Base-by-base conservation (phyloP, 176 grass and related monocot species). In the Canna indica region DNA sequence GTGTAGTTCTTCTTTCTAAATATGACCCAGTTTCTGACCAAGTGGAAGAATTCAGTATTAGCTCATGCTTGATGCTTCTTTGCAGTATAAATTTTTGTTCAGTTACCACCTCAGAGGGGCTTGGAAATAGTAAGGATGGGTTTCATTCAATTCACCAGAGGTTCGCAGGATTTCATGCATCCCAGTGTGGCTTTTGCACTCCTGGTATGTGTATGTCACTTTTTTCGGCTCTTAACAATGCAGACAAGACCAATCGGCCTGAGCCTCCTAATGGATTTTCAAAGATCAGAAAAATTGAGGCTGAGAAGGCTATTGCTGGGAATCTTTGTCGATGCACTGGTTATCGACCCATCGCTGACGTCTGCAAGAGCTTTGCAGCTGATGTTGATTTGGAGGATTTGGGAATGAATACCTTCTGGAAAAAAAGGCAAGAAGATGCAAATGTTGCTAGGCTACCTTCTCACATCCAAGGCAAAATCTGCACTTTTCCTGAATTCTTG, bases 201-300 rank as follows among this genome's bases (percentile, higher is more conserved):
- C 91, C 91, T 2, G 88, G 91, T 54, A 91, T 96, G 87, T 96
- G 85, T 50, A 85, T 96, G 80, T 96, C 91, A 64, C 84, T 96
- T 74, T 96, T 86, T 78, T 88, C 88, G 1, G 82, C 87, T 0
- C 75, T 96, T n/a, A 58, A 79, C 72, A 88, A 91, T 38, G 88
- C 88, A 20, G 87, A 91, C 25, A 91, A 83, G 75, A 42, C 33
- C 7, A 48, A 4, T 5, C 76, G 80, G 1, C 71, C 80, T 0
- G 36, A 36, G 31, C 68, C 80, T 4, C 77, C 79, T 0, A 0
- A 69, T 5, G 87, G 91, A 4, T 95, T 95, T 83, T 95, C 91
- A 14, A 95, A 75, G 64, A 74, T 95, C 73, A 88, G 82, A 15
- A 31, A 75, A 31, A 44, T 63, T 1, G 87, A 95, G 80, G 87